Conservation (phyloP, 2,329 filamentous ascomycete species). For the Dothistroma septosporum region DNA sequence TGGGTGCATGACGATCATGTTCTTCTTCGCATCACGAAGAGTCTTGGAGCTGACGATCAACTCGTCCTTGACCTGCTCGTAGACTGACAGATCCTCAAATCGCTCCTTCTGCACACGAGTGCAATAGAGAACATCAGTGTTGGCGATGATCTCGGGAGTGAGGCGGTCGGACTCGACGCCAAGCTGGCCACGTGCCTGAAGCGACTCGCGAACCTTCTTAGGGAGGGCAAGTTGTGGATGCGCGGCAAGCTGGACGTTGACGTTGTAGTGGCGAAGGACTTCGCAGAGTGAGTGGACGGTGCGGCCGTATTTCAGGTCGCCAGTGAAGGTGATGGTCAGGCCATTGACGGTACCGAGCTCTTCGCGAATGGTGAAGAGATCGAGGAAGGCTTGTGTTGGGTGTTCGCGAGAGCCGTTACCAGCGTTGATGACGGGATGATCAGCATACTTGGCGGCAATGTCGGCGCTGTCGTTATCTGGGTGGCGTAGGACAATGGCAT, state of each 20-base stretch:
- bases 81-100: slow-evolving; percentile 75
- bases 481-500: slow-evolving; percentile 93
- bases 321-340: slow-evolving; percentile 91
- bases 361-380: slow-evolving; percentile 97
- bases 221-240: slow-evolving; percentile 77
- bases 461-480: slow-evolving; percentile 77
- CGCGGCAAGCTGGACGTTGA: slow-evolving; percentile 85
- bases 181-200: slow-evolving; percentile 72
- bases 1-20: slow-evolving; percentile 94
- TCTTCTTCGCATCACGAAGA: slow-evolving; percentile 83
- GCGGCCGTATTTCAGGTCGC: slow-evolving; percentile 87
- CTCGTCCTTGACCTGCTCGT: slow-evolving; percentile 80
- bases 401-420: slow-evolving; percentile 95
- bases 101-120: slow-evolving; percentile 95
- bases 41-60: slow-evolving; percentile 89
- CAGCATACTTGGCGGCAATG: slow-evolving; percentile 78
- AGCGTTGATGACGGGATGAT: slow-evolving; percentile 92
- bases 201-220: slow-evolving; percentile 64
- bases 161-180: slow-evolving; percentile 70
- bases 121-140: slow-evolving; percentile 91
- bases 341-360: slow-evolving; percentile 94
- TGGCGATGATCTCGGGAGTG: slow-evolving; percentile 79
- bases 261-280: slow-evolving; percentile 91
- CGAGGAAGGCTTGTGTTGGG: slow-evolving; percentile 94
- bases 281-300: slow-evolving; percentile 94